These are phyloP conservation scores for Picochlorum sp. DNA, from an alignment of 139 green algal genomes.

Conservation along the genomic window DNA sequence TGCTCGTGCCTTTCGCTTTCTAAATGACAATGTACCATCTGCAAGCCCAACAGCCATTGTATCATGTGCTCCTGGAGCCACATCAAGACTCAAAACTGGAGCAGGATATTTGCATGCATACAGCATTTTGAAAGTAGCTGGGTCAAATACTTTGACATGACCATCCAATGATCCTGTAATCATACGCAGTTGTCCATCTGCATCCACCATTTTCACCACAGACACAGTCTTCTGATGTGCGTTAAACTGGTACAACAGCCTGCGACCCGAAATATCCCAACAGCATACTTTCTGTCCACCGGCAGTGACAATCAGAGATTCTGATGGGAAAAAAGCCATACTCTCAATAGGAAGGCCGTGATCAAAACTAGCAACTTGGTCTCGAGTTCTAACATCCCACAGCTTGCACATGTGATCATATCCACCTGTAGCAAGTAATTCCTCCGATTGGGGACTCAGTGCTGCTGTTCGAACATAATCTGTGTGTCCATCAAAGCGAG, in stretches of 20 bases:
- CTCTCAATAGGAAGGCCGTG: conserved; percentile 78
- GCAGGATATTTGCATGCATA: conserved; percentile 69
- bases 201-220: conserved; percentile 46
- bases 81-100: conserved; percentile 62
- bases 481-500: conserved; percentile 49
- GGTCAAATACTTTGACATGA: conserved; percentile 90
- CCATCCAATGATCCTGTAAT: conserved; percentile 84
- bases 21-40: conserved; percentile 59
- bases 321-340: conserved; percentile 66
- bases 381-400: conserved; percentile 65
- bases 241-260: conserved; percentile 55
- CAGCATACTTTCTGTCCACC: conserved; percentile 70
- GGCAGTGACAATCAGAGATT: conserved; percentile 57
- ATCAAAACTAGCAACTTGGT: conserved; percentile 41
- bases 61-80: conserved; percentile 52
- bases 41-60: conserved; percentile 80
- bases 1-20: conserved; percentile 26
- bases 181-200: conserved; percentile 56
- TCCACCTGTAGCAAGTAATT: conserved; percentile 60
- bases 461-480: conserved; percentile 78
- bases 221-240: conserved; percentile 95
- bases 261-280: conserved; percentile 79
- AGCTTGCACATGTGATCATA: conserved; percentile 82
- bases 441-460: conserved; percentile 32
- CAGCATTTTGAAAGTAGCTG: conserved; percentile 65